A percentile compares a stretch with the other conserved stretches of the same genome.
Conservation (phyloP, 345 rosid species). For the Euclidium syriacum region DNA sequence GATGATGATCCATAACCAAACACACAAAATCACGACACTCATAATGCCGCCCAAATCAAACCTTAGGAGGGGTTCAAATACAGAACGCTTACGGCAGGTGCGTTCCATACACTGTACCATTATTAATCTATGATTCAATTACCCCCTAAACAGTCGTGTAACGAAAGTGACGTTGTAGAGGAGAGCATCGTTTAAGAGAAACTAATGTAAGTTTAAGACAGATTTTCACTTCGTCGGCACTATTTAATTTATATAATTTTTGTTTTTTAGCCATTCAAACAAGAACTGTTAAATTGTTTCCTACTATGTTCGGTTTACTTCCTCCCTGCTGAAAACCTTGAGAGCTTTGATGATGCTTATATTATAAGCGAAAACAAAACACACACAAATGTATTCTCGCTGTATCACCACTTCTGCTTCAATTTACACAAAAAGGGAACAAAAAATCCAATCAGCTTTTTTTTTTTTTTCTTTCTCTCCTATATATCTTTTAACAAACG, state of each 20-base stretch:
- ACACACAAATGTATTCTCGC: conserved; percentile 16
- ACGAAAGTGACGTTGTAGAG: conserved; percentile 19
- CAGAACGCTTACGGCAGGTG: conserved; percentile 26
- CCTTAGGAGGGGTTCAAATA: conserved; percentile 12
- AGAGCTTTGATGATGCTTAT: too few relatives aligned
- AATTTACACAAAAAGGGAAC: conserved; percentile 15
- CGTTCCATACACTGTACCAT: conserved; percentile 28
- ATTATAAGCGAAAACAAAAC: background rate
- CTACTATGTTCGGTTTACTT: background rate
- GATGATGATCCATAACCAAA: conserved; percentile 28
- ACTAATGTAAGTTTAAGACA: conserved; percentile 22
- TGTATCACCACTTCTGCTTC: conserved; percentile 25
- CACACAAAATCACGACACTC: background rate
- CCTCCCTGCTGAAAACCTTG: too few relatives aligned
- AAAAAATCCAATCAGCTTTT: background rate
- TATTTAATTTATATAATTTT: conserved; percentile 10
- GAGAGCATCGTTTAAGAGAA: background rate
- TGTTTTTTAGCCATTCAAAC: conserved; percentile 17
- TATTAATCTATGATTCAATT: conserved; percentile 22
- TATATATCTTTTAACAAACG: conserved; percentile 5
- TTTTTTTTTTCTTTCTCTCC: conserved; percentile 7
- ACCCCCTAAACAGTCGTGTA: conserved; percentile 1
- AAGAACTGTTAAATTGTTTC: background rate
- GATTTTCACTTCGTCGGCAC: conserved; percentile 23
- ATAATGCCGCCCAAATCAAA: conserved; percentile 9